Evolutionary conservation across 164 flowering plant genomes (phyloP), one percentile per base, ranked within the genome.

Genomic region (Aristolochia fimbriata): DNA sequence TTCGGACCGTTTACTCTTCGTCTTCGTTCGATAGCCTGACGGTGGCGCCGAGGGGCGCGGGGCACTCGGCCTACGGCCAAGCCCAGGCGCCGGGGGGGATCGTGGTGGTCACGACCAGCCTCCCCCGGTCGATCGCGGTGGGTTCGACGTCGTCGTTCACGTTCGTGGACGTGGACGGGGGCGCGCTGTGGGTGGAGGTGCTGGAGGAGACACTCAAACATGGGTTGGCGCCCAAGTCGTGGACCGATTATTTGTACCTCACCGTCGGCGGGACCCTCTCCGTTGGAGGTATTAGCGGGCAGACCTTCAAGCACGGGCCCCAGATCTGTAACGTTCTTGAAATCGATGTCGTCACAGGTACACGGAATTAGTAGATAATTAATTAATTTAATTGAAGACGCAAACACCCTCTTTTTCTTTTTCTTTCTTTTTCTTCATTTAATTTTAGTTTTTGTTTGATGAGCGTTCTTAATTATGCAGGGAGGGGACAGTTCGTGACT

Each of bases 151-250:
- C n/a, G n/a, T n/a, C n/a, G n/a, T n/a, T n/a, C n/a, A n/a, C n/a
- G n/a, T 63, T 56, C 47, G 60, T 47, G 6, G 66, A 63, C 33
- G 66, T 56, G 11, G 41, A 31, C 45, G 66, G 60, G 1, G 66
- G 66, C 19, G 60, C 47, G n/a, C 66, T 63, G 31, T 63, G 66
- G 66, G 47, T 63, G 30, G 66, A 63, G n/a, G 54, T 63, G 27
- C 48, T 63, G 54, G 20, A 24, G 54, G 66, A 55, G 54, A 63
- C 60, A 25, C 31, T 63, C 52, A 55, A 55, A 47, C 46, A 63
- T 47, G 53, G 60, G 20, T 20, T 63, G 21, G 6, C 60, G 0
- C 66, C 66, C 13, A 55, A 55, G 31, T 63, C 66, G 15, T 63
- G 66, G 66, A 63, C 66, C 11, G 66, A 63, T 55, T 63, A 63